Evolutionary conservation across 768 basidiomycete genomes (phyloP), one percentile per base, ranked within the genome.

Genomic region (Tulasnella calospora): DNA sequence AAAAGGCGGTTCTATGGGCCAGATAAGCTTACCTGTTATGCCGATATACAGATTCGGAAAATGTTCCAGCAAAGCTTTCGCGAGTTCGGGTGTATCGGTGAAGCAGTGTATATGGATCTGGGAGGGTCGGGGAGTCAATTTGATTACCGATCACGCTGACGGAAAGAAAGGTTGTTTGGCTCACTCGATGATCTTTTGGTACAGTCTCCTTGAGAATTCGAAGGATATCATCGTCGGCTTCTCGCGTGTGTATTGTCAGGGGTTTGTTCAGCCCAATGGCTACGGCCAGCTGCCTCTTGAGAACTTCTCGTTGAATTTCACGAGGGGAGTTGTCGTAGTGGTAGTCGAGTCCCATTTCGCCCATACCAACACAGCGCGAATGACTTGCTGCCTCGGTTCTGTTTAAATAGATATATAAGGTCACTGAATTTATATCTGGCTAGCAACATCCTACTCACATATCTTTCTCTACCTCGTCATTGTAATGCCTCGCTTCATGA

Each of bases 61-160:
- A 81, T 93, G 88, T 21, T 88, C 89, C 0, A 95, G 86, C 21
- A 96, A 86, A 3, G 91, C 87, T 51, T 86, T 86, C 0, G 91
- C 94, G 80, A 95, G 91, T 27, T 86, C 90, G 0, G 93, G 93
- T 0, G 91, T 86, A 83, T 95, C 94, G 1, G 94, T 95, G 83
- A 93, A 96, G 82, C 94, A 96, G 80, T 96, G 95, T 6, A 96
- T 87, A 81, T 96, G 94, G 38, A 96, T 91, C 91, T 93, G 79
- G n/a, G 30, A 27, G 27, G 41, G 44, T n/a, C n/a, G 30, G 6
- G 21, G 44, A 12, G 35, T 44, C 33, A 67, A 33, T 9, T 67
- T 67, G n/a, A 67, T 1, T n/a, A 4, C 13, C 30, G 3, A 13
- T 9, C 7, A 67, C 35, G 78, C 17, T 27, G 36, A 23, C 13